Evolutionary conservation across 176 grass and related monocot species (phyloP).

Genomic region (Microstegium vimineum): DNA sequence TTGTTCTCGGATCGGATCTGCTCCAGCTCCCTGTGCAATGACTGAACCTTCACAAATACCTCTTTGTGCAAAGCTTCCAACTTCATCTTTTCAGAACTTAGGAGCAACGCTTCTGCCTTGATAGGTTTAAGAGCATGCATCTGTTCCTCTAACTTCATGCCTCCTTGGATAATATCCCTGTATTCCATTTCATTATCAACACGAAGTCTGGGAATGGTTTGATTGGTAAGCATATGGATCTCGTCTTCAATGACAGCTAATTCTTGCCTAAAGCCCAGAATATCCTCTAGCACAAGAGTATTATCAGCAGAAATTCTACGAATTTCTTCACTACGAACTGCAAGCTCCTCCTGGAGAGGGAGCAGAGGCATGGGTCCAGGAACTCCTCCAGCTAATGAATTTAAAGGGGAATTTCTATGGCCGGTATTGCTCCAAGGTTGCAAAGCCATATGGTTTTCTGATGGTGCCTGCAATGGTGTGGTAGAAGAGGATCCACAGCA

Average conservation of each 20-base stretch:
- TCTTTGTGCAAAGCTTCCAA: slow-evolving; percentile 24
- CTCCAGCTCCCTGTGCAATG: slow-evolving; percentile 35
- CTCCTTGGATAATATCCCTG: slow-evolving; percentile 43
- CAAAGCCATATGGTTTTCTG: no score
- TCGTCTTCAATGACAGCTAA: slow-evolving; percentile 24
- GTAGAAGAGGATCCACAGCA: background rate
- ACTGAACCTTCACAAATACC: slow-evolving; percentile 31
- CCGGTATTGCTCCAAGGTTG: no score
- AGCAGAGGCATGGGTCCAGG: background rate
- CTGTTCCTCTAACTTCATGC: slow-evolving; percentile 43
- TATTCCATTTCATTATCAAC: slow-evolving; percentile 46
- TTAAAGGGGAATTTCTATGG: slow-evolving; percentile 12
- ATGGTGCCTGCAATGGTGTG: background rate
- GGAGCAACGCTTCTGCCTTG: slow-evolving; percentile 13
- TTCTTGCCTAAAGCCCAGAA: slow-evolving; percentile 35
- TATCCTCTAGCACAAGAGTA: slow-evolving; percentile 31
- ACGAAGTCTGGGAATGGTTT: slow-evolving; percentile 30
- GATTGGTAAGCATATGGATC: slow-evolving; percentile 9
- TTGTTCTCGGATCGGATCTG: slow-evolving; percentile 34
- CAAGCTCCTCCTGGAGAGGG: slow-evolving; percentile 30
- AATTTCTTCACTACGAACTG: slow-evolving; percentile 27
- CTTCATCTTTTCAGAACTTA: slow-evolving; percentile 27
- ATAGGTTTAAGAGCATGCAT: slow-evolving; percentile 31
- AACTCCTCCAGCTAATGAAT: background rate
- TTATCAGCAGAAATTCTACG: slow-evolving; percentile 34